Conservation (phyloP, 106 monocot species). For the Apostasia shenzhenica region DNA sequence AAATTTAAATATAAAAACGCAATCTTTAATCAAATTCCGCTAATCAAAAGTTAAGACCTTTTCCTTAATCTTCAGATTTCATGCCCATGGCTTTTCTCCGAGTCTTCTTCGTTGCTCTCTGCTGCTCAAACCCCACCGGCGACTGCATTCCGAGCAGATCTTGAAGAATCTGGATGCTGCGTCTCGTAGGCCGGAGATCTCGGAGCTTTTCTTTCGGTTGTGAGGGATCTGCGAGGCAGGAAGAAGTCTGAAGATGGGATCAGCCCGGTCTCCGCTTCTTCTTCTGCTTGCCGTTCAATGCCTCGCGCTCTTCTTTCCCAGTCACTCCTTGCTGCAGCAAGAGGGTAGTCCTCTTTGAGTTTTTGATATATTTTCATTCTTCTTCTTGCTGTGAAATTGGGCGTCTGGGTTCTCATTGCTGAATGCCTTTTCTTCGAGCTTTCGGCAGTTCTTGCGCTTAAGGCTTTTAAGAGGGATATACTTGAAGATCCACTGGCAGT, state of each 20-base stretch:
- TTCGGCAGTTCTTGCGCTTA: constrained; percentile 55
- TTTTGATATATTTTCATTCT: background rate
- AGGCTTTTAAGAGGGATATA: constrained; percentile 58
- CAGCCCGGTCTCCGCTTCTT: constrained; percentile 20
- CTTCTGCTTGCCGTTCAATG: constrained; percentile 29
- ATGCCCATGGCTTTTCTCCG: too few relatives aligned
- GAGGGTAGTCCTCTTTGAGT: constrained; percentile 21
- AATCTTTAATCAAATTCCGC: too few relatives aligned
- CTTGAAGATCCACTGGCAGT: constrained; percentile 62
- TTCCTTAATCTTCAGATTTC: too few relatives aligned
- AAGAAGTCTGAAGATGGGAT: constrained; percentile 13
- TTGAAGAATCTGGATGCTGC: background rate
- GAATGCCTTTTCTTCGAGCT: background rate
- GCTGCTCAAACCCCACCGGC: too few relatives aligned
- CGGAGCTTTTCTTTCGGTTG: background rate
- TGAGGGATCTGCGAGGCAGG: background rate
- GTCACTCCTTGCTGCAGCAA: constrained; percentile 15
- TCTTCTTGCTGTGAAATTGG: constrained; percentile 1
- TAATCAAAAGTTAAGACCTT: too few relatives aligned
- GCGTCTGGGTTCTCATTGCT: background rate
- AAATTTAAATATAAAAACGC: too few relatives aligned
- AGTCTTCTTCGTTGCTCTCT: too few relatives aligned
- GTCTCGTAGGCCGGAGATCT: background rate
- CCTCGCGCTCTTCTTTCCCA: constrained; percentile 13
- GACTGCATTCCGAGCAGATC: too few relatives aligned